phyloP scores from a whole-genome alignment of 805 yeast genomes.

The Candida ulmi region DNA sequence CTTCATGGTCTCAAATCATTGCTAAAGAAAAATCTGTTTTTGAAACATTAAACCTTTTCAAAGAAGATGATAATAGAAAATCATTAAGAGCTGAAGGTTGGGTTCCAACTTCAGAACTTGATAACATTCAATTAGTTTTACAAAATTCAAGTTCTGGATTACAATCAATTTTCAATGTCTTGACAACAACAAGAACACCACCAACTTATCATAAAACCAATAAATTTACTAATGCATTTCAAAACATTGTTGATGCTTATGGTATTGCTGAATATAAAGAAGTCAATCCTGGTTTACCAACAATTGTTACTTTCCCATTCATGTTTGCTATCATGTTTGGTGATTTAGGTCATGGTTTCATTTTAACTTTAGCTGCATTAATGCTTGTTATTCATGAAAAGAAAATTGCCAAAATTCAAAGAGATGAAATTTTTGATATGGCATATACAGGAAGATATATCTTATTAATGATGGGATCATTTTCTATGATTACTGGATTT shows the following conservation, averaged over 20 bases:
- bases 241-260: constrained; percentile 89
- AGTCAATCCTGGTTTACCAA: constrained; percentile 93
- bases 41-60: constrained; percentile 73
- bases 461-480: constrained; percentile 83
- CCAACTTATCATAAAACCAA: constrained; percentile 93
- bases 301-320: constrained; percentile 93
- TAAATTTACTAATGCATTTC: constrained; percentile 91
- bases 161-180: constrained; percentile 49
- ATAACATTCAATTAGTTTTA: constrained; percentile 53
- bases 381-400: constrained; percentile 69
- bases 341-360: constrained; percentile 93
- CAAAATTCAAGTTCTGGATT: constrained; percentile 65
- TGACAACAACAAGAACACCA: constrained; percentile 70
- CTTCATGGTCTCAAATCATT: constrained; percentile 62
- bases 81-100: constrained; percentile 92
- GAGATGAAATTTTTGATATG: constrained; percentile 96
- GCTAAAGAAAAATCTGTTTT: constrained; percentile 84
- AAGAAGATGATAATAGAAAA: constrained; percentile 72
- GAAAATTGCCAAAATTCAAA: constrained; percentile 58
- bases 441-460: constrained; percentile 92
- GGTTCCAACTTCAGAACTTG: constrained; percentile 80
- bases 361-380: constrained; percentile 70
- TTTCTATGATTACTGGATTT: constrained; percentile 93
- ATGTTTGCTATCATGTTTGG: constrained; percentile 99
- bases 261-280: constrained; percentile 92